These are phyloP conservation scores for Hyaloperonospora arabidopsidis DNA, from an alignment of 352 stramenopile genomes.

Conservation along the genomic window DNA sequence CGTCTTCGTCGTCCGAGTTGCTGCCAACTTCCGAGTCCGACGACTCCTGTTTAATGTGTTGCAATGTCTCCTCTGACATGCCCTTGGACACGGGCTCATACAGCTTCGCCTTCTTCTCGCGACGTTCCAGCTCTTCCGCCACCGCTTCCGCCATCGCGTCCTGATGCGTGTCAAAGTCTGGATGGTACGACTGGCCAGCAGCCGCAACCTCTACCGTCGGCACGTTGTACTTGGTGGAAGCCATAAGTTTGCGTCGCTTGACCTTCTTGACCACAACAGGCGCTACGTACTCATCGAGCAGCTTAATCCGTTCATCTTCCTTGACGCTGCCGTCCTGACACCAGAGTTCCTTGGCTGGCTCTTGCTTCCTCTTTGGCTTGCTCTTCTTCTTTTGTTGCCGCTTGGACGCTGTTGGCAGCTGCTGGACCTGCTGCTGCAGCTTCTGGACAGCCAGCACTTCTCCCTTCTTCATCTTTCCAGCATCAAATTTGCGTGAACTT, in stretches of 20 bases:
- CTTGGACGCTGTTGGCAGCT: slow-evolving; percentile 11
- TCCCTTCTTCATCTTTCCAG: slow-evolving; percentile 49
- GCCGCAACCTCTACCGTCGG: slow-evolving; percentile 66
- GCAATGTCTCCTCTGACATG: slow-evolving; percentile 69
- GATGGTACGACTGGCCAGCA: slow-evolving; percentile 80
- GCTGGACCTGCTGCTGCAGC: slow-evolving; percentile 26
- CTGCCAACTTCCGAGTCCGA: slow-evolving; percentile 37
- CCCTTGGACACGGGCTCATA: slow-evolving; percentile 41
- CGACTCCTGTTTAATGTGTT: slow-evolving; percentile 66
- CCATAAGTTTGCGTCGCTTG: slow-evolving; percentile 42
- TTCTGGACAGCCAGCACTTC: slow-evolving; percentile 55
- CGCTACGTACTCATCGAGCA: slow-evolving; percentile 54
- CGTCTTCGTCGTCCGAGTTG: slow-evolving; percentile 40
- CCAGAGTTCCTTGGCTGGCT: slow-evolving; percentile 30
- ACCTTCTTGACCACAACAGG: slow-evolving; percentile 53
- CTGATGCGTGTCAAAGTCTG: slow-evolving; percentile 74
- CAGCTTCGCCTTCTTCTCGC: slow-evolving; percentile 38
- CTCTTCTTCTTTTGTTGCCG: slow-evolving; percentile 19
- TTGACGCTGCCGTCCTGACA: slow-evolving; percentile 36
- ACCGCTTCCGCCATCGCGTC: slow-evolving; percentile 69
- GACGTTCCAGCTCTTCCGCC: slow-evolving; percentile 59
- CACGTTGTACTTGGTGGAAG: slow-evolving; percentile 61
- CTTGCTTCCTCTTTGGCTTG: slow-evolving; percentile 14
- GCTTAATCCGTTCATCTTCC: slow-evolving; percentile 27
- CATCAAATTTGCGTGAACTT: slow-evolving; percentile 65